These are phyloP conservation scores for Pseudozyma tsukubaensis DNA, from an alignment of 1,284 basidiomycete genomes.

Conservation along the genomic window DNA sequence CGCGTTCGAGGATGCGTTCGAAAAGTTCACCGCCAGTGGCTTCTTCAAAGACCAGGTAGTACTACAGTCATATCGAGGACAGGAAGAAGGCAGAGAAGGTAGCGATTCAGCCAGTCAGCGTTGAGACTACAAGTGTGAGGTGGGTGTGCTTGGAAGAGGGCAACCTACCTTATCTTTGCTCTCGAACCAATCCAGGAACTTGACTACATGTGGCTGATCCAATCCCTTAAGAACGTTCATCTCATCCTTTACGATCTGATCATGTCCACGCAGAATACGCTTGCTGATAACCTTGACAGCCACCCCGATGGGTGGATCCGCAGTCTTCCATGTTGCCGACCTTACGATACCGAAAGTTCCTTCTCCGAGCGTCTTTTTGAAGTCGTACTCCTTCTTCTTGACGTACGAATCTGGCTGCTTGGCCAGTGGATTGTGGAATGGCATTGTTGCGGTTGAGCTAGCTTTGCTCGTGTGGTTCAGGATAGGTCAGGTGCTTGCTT, in stretches of 20 bases:
- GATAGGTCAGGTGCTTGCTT: not conserved
- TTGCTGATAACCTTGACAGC: conserved; percentile 68
- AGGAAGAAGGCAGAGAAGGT: not conserved
- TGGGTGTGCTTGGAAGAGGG: not conserved
- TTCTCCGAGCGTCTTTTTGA: conserved; percentile 65
- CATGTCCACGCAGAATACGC: conserved; percentile 62
- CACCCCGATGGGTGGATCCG: conserved; percentile 60
- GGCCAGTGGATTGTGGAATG: conserved; percentile 55
- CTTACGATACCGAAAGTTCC: conserved; percentile 67
- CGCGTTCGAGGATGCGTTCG: conserved; percentile 65
- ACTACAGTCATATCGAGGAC: conserved; percentile 28
- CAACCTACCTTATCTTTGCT: conserved; percentile 44
- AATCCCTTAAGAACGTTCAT: conserved; percentile 67
- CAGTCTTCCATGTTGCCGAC: conserved; percentile 55
- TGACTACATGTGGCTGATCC: conserved; percentile 73
- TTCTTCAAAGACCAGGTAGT: conserved; percentile 70
- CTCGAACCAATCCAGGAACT: conserved; percentile 69
- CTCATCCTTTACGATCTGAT: conserved; percentile 65
- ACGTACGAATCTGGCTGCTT: conserved; percentile 58
- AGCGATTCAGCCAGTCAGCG: not conserved
- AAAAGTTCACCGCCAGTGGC: conserved; percentile 70
- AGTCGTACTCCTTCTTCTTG: conserved; percentile 68
- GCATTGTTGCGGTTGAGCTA: conserved; percentile 21
- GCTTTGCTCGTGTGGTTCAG: not conserved
- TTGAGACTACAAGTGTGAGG: not conserved